Conservation (phyloP, 371 early-diverging fungal genomes). For the Syncephalastrum sp. region DNA sequence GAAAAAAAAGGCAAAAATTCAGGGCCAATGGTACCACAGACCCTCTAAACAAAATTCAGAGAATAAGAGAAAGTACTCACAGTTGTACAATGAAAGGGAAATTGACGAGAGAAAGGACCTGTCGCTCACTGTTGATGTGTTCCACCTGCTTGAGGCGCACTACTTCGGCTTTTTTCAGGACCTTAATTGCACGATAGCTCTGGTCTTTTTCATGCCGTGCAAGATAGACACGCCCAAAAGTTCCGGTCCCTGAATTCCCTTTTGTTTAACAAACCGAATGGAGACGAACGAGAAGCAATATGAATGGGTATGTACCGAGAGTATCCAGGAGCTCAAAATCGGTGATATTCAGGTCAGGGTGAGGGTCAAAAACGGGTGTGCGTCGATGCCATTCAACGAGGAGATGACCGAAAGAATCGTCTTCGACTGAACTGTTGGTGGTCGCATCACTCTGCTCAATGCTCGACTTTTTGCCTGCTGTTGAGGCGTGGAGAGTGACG, state of each 20-base stretch:
- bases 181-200: conserved; percentile 91
- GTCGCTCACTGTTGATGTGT: conserved; percentile 95
- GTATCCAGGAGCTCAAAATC: conserved; percentile 70
- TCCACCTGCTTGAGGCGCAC: conserved; percentile 95
- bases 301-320: conserved; percentile 45
- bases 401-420: conserved; percentile 25
- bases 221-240: conserved; percentile 93
- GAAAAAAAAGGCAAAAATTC: too few relatives aligned
- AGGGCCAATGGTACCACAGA: too few relatives aligned
- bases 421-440: conserved; percentile 16
- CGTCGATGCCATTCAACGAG: conserved; percentile 31
- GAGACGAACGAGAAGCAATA: background rate
- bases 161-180: conserved; percentile 87
- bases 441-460: conserved; percentile 23
- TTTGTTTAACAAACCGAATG: conserved; percentile 11
- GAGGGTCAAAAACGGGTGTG: conserved; percentile 31
- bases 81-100: conserved; percentile 96
- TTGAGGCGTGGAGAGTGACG: conserved; percentile 26
- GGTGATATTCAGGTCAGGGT: conserved; percentile 21
- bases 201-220: conserved; percentile 57
- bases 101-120: conserved; percentile 81
- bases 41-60: background rate
- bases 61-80: conserved; percentile 35
- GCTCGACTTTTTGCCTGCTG: conserved; percentile 23
- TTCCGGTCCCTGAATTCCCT: conserved; percentile 83